Evolutionary conservation across 2,329 filamentous ascomycete species (phyloP).

Genomic region (Exserohilum rostratum): DNA sequence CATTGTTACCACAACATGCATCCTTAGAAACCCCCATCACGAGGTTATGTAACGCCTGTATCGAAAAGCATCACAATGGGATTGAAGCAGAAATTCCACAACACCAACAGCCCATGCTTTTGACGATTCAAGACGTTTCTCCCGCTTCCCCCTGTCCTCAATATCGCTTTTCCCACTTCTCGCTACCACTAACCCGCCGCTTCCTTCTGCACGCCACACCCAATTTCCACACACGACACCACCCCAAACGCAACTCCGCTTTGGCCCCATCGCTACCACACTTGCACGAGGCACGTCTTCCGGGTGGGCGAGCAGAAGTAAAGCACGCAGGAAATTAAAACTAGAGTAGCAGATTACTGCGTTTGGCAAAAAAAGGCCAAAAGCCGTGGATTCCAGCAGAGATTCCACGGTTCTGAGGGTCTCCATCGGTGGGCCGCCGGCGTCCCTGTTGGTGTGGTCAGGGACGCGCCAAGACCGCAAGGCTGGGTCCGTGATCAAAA

Average conservation of each 20-base stretch:
- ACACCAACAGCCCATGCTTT: too few species aligned
- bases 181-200: constrained; percentile 5
- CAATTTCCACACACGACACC: constrained; percentile 12
- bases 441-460: not conserved
- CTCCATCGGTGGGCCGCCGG: not conserved
- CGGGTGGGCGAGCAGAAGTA: constrained; percentile 8
- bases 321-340: too few species aligned
- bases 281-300: not conserved
- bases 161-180: not conserved
- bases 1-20: constrained; percentile 2
- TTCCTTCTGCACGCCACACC: not conserved
- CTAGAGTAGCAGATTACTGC: constrained; percentile 1
- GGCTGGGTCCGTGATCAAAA: too few species aligned
- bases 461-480: not conserved
- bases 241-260: constrained; percentile 7
- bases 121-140: too few species aligned
- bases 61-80: not conserved
- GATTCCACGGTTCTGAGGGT: constrained; percentile 7
- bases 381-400: constrained; percentile 12
- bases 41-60: not conserved
- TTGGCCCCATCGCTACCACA: constrained; percentile 8
- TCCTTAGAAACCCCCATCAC: not conserved
- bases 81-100: too few species aligned
- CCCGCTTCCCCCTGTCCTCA: constrained; percentile 1
- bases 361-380: constrained; percentile 7